These are phyloP conservation scores for Aspergillus brasiliensis DNA, from an alignment of 2,329 filamentous ascomycete genomes.

Conservation along the genomic window DNA sequence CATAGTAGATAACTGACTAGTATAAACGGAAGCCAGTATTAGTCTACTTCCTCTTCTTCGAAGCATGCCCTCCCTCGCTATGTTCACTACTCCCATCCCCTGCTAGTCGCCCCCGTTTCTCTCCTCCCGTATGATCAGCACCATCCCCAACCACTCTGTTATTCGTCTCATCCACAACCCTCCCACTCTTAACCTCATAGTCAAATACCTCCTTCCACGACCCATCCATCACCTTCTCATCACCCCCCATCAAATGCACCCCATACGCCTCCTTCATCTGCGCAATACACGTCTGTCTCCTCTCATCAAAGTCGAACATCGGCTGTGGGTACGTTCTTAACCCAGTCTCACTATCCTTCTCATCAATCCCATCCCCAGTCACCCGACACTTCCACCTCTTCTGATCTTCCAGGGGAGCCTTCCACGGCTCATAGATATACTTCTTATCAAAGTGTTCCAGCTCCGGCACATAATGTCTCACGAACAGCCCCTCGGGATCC, in stretches of 20 bases:
- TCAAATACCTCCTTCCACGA: conserved; percentile 55
- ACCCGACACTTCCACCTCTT: conserved; percentile 67
- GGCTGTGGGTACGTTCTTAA: conserved; percentile 66
- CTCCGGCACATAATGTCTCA: conserved; percentile 69
- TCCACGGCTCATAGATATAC: conserved; percentile 80
- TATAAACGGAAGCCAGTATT: too few relatives aligned
- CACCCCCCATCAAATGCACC: conserved; percentile 65
- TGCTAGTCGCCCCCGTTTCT: neutral
- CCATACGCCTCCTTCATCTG: conserved; percentile 71
- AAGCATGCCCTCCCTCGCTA: neutral
- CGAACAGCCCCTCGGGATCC: conserved; percentile 66
- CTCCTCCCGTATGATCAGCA: neutral
- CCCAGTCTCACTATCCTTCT: conserved; percentile 44
- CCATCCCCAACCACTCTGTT: neutral
- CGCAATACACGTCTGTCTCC: conserved; percentile 63
- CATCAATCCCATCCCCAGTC: conserved; percentile 53
- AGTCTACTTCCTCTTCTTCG: too few relatives aligned
- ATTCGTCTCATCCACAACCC: neutral
- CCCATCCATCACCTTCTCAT: conserved; percentile 59
- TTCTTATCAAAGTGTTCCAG: conserved; percentile 63
- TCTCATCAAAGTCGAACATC: conserved; percentile 73
- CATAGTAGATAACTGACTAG: too few relatives aligned
- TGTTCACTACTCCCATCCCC: neutral
- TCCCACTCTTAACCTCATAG: neutral
- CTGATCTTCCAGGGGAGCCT: conserved; percentile 68